phyloP scores from a whole-genome alignment of 225 moss, liverwort and hornwort species.

The Bryoerythrophyllum caledonicum region DNA sequence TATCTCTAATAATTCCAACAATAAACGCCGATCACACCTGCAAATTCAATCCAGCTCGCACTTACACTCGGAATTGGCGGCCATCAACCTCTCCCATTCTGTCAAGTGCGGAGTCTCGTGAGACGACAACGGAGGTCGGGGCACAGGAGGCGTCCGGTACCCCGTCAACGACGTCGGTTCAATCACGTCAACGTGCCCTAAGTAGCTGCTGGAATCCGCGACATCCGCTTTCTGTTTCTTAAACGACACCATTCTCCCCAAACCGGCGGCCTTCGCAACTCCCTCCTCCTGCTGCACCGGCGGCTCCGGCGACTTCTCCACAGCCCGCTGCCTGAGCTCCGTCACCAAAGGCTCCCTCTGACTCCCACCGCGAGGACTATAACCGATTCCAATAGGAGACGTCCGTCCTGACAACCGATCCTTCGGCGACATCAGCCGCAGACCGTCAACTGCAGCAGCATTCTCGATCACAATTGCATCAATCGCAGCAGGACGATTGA shows the following conservation, averaged over 20 bases:
- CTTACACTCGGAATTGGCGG: conserved; percentile 72
- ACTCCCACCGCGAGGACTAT: conserved; percentile 46
- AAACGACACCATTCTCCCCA: conserved; percentile 40
- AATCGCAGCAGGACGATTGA: conserved; percentile 4
- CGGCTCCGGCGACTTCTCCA: conserved; percentile 45
- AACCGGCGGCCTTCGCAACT: conserved; percentile 27
- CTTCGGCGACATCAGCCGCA: conserved; percentile 26
- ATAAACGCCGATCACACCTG: too few relatives aligned
- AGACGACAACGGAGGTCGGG: conserved; percentile 37
- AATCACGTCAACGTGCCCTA: conserved; percentile 54
- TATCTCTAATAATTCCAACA: background rate
- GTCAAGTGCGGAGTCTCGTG: conserved; percentile 78
- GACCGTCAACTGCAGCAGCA: conserved; percentile 18
- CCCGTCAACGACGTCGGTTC: conserved; percentile 43
- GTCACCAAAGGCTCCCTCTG: conserved; percentile 53
- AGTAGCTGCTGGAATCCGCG: conserved; percentile 49
- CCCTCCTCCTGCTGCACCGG: conserved; percentile 54
- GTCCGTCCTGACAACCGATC: conserved; percentile 27
- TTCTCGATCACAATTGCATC: conserved; percentile 14
- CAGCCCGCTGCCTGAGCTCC: conserved; percentile 75
- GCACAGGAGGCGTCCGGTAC: conserved; percentile 27
- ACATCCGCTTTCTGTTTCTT: conserved; percentile 42
- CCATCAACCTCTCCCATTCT: conserved; percentile 93
- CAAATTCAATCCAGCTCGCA: background rate
- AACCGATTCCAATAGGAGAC: conserved; percentile 29